Evolutionary conservation across 129 eudicot genomes (phyloP), one percentile per base, ranked within the genome.

Genomic region (Flaveria bidentis): DNA sequence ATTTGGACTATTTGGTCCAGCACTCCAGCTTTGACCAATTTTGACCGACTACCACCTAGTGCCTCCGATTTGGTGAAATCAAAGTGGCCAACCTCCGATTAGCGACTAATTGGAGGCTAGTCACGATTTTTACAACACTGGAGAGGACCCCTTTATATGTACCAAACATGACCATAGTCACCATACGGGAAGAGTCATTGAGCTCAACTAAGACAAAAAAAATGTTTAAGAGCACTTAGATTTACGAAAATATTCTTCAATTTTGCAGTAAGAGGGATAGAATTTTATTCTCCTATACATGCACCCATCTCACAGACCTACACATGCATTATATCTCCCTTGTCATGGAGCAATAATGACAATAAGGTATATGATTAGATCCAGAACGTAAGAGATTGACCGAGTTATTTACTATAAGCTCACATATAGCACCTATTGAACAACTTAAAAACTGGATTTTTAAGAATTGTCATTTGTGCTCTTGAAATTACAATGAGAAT

Each of bases 261-360:
- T 18, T 56, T 22, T 56, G 30, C 28, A 56, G 14, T 20, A 56
- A 56, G 26, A 56, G 62, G 26, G 62, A 18, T 22, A 56, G 28
- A 11, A 17, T 56, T 56, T 0, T 9, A 56, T 26, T 56, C 28
- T 17, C 28, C 62, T 56, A 18, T 56, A 20, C 62, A 56, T 56
- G 62, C 25, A 55, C 62, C 62, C 28, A 22, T 56, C 62, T 56
- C 14, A 18, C 62, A 56, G 26, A 30, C 10, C 12, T 9, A 56
- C 11, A 56, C 62, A 56, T 18, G 12, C 26, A 56, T 56, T 0
- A 56, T 56, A 56, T 13, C 20, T 17, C 62, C 64, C 36, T 22
- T 57, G 13, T 57, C 64, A 20, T 57, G 63, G 23, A 18, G 63
- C 63, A 57, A 57, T 57, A 18, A 57, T 20, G 63, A 57, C 30